Evolutionary conservation across 345 rosid species (phyloP).

Genomic region (Aethionema arabicum): DNA sequence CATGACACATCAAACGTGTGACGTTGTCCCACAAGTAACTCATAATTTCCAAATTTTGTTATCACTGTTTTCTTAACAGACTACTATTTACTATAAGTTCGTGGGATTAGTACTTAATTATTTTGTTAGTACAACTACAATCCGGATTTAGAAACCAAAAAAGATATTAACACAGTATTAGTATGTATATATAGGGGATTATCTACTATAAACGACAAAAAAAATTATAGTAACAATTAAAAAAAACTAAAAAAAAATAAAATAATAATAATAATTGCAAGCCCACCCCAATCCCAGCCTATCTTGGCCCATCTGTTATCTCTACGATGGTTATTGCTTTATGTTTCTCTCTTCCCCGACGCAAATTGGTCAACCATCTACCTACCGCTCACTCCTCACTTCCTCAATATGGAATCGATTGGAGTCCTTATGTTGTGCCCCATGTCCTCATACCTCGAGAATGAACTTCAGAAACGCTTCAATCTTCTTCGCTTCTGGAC

Average conservation of each 20-base stretch:
- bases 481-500: constrained; percentile 55
- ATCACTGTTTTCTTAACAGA: too few relatives aligned
- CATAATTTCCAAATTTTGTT: too few relatives aligned
- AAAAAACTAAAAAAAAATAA: too few relatives aligned
- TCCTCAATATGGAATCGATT: constrained; percentile 55
- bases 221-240: too few relatives aligned
- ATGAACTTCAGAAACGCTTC: constrained; percentile 71
- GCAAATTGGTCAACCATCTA: not conserved
- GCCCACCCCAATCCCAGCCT: not conserved
- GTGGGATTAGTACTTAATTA: too few relatives aligned
- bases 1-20: constrained; percentile 22
- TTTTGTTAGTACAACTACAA: too few relatives aligned
- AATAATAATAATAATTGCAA: too few relatives aligned
- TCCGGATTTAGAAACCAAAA: too few relatives aligned
- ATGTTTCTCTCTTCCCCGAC: not conserved
- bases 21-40: constrained; percentile 4
- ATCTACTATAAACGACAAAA: too few relatives aligned
- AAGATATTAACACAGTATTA: too few relatives aligned
- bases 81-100: too few relatives aligned
- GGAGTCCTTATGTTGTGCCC: constrained; percentile 80
- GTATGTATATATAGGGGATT: too few relatives aligned
- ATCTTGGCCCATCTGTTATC: constrained; percentile 16
- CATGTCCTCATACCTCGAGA: constrained; percentile 53
- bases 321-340: not conserved
- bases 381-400: constrained; percentile 4